Percentiles rank a stretch among this genome's conserved stretches.
phyloP scores from a whole-genome alignment of 139 green algal genomes.

The Spirogloea muscicola region DNA sequence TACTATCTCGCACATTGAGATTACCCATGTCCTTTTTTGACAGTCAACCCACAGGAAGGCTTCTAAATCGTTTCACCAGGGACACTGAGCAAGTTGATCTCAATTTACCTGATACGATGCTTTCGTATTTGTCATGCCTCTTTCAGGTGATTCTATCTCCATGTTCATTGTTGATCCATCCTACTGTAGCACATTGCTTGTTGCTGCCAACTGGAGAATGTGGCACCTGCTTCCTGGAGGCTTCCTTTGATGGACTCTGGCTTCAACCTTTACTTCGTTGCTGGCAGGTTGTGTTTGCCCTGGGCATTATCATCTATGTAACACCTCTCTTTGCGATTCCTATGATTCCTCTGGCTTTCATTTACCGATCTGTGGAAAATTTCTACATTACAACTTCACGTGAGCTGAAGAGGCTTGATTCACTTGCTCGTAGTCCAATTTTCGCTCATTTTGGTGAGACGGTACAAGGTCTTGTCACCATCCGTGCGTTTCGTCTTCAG shows the following conservation, averaged over 20 bases:
- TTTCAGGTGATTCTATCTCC: no score
- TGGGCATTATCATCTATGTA: constrained; percentile 32
- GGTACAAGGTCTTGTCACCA: constrained; percentile 76
- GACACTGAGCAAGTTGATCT: constrained; percentile 57
- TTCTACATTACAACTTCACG: constrained; percentile 46
- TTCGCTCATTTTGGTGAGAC: constrained; percentile 67
- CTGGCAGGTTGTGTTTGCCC: constrained; percentile 34
- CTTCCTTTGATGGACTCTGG: no score
- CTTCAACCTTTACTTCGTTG: no score
- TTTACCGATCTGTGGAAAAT: constrained; percentile 47
- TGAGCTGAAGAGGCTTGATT: constrained; percentile 91
- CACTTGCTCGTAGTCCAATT: constrained; percentile 71
- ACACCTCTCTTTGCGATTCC: constrained; percentile 42
- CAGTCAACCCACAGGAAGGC: constrained; percentile 79
- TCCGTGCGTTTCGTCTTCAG: constrained; percentile 84
- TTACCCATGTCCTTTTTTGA: constrained; percentile 92
- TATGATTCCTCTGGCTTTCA: constrained; percentile 36
- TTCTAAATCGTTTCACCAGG: constrained; percentile 79
- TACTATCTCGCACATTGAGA: constrained; percentile 59
- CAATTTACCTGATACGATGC: constrained; percentile 34
- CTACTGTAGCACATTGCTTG: no score
- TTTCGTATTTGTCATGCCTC: constrained; percentile 30
- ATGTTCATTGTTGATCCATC: no score
- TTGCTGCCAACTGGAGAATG: no score
- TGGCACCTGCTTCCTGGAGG: no score